These are phyloP conservation scores for Parasarocladium wereldwijsianum DNA, from an alignment of 2,329 filamentous ascomycete species.

Conservation along the genomic window DNA sequence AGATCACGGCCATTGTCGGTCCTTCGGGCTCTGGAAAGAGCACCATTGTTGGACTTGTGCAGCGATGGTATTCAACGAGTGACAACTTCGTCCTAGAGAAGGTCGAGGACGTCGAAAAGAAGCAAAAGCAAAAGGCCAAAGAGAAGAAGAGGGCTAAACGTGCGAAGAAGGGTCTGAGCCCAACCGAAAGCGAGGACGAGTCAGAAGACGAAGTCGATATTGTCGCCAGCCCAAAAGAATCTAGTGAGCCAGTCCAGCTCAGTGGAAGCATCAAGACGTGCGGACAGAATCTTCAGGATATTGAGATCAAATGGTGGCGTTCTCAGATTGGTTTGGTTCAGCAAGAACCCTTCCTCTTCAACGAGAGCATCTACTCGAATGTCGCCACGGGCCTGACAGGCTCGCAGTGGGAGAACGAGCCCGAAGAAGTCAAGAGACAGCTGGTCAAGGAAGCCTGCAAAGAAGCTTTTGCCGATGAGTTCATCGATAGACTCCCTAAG, in stretches of 20 bases:
- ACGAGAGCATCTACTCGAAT: conserved; percentile 48
- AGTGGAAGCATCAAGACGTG: conserved; percentile 33
- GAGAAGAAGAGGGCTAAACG: conserved; percentile 9
- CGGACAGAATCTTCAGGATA: conserved; percentile 35
- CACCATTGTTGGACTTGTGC: conserved; percentile 56
- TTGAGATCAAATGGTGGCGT: conserved; percentile 50
- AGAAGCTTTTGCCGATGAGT: conserved; percentile 56
- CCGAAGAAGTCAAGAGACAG: conserved; percentile 38
- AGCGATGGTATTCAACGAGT: conserved; percentile 55
- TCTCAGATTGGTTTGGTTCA: conserved; percentile 50
- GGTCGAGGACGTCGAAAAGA: conserved; percentile 31
- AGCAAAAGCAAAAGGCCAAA: conserved; percentile 20
- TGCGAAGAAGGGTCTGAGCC: conserved; percentile 17
- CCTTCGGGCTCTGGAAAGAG: conserved; percentile 61
- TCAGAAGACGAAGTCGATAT: conserved; percentile 15
- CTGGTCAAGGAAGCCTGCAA: conserved; percentile 49
- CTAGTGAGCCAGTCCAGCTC: conserved; percentile 27
- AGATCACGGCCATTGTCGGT: conserved; percentile 60
- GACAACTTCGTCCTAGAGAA: conserved; percentile 36
- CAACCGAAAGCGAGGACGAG: conserved; percentile 9
- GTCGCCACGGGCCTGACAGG: conserved; percentile 44
- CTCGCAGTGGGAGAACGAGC: conserved; percentile 34
- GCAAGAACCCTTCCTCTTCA: conserved; percentile 55
- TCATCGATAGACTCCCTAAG: conserved; percentile 47
- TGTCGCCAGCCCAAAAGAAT: conserved; percentile 11